A percentile compares a stretch with the other conserved stretches of the same genome.
Evolutionary conservation across 2,329 filamentous ascomycete genomes (phyloP).

Genomic region (Mollisiaceae sp.): DNA sequence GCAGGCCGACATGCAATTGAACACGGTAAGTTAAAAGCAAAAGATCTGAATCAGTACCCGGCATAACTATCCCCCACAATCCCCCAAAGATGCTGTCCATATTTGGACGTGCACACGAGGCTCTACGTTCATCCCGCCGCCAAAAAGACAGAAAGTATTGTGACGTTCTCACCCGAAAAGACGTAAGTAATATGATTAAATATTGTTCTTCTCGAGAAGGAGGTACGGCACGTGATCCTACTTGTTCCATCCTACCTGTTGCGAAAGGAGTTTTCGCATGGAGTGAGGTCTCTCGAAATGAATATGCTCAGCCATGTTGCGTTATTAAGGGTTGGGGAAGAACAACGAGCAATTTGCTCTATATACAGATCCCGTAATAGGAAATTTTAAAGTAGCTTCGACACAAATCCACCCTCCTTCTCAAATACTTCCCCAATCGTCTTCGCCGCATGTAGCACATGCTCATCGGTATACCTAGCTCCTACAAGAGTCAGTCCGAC

Average conservation of each 20-base stretch:
- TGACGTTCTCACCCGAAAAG: neutral
- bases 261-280: neutral
- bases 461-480: conserved; percentile 51
- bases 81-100: neutral
- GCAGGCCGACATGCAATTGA: neutral
- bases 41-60: neutral
- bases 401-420: conserved; percentile 45
- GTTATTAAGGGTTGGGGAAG: neutral
- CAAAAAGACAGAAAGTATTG: neutral
- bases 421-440: conserved; percentile 49
- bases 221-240: no score
- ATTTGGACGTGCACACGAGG: neutral
- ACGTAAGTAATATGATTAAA: neutral
- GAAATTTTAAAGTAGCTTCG: conserved; percentile 23
- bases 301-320: neutral
- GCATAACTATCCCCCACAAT: neutral
- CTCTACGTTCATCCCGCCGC: neutral
- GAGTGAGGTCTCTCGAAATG: neutral
- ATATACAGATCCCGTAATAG: neutral
- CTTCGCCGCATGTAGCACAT: conserved; percentile 49
- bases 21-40: neutral
- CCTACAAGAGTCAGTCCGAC: conserved; percentile 61
- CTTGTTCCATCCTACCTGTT: no score
- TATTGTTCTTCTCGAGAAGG: neutral
- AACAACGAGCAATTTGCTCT: neutral